Evolutionary conservation across 106 monocot genomes (phyloP), one percentile per base, ranked within the genome.

Genomic region (Phalaenopsis aphrodite): DNA sequence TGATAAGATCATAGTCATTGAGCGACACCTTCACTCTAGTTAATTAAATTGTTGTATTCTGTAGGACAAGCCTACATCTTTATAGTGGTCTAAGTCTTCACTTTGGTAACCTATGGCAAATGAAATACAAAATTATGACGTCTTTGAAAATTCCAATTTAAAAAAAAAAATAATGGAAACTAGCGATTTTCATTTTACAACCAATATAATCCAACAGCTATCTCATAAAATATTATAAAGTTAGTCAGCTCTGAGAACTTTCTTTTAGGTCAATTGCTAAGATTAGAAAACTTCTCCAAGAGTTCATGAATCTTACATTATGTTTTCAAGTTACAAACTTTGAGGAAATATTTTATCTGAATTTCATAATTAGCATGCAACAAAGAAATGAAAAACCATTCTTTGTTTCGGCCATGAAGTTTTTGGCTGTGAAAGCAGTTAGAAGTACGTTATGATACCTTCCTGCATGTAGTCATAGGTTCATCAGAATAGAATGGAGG

Each of bases 401-500:
- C 7, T 24, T 65, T 65, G 21, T 5, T 21, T 21, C 18, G n/a
- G 1, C 10, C 1, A 41, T 71, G 71, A 36, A 71, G 15, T 14
- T 17, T 12, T 71, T 16, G 39, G 3, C 41, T 71, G 71, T 71
- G 39, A 71, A 71, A 71, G 41, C 52, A 12, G 36, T 10, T 41
- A 71, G 39, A 38, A 71, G 14, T 16, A 71, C 38, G 30, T 56
- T 37, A n/a, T 38, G 45, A 78, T 85, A 95, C 93, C 93, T 95
- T 95, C 85, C 93, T 86, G 68, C 93, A 95, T 45, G 93, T 95
- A 71, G 93, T 79, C 95, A 95, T 95, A 77, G 95, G 95, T 84
- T 95, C 95, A 78, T 95, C 95, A 52, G 95, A 95, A 88, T 95
- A 95, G 88, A 95, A 95, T 73, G 95, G 93, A 66, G 95, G 95